Base-by-base conservation (phyloP, 2,329 filamentous ascomycete genomes). In the Chaetomiaceae sp. region DNA sequence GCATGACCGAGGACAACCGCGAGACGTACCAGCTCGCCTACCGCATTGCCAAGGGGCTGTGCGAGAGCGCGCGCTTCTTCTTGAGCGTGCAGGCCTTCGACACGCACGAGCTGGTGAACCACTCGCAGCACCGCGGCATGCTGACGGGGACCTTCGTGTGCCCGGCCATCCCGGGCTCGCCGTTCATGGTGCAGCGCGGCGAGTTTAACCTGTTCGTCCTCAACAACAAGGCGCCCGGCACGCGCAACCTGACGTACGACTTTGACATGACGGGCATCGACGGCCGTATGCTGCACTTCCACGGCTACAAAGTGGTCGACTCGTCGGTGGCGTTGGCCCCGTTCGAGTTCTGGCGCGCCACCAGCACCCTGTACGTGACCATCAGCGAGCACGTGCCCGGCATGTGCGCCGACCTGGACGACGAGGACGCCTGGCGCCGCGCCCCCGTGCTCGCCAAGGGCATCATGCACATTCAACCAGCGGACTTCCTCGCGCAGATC, bases 241-340 rank as follows among this genome's bases (percentile, higher is more conserved):
- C 76, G 5, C 69, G 69, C 22, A 81, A 78, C 51, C 62, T 84
- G 24, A 74, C 72, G 0, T 84, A 84, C 57, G 72, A 81, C 56
- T 79, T 83, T 49, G 74, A 78, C 54, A 75, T 84, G 71, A 67
- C 67, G 20, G 75, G 76, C 5, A 67, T 73, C 4, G 65, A 76
- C 49, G 76, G 75, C 12, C 65, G 68, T 36, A 66, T 64, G 38
- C 70, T 80, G 37, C 74, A 76, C 48, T 79, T 85, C 58, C 70
- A 80, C 50, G 81, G 79, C 0, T 79, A 75, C 63, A 84, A 84
- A 61, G 68, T 78, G 2, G 71, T 84, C 34, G 75, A 83, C 60
- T 74, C 79, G 3, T 76, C 75, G 0, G 75, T 79, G 0, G 76
- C 79, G 2, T 66, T 83, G 27, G 72, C 73, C 2, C 72, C 75